Evolutionary conservation across 495 filamentous ascomycete genomes (phyloP).

Genomic region (Trichoderma gamsii): DNA sequence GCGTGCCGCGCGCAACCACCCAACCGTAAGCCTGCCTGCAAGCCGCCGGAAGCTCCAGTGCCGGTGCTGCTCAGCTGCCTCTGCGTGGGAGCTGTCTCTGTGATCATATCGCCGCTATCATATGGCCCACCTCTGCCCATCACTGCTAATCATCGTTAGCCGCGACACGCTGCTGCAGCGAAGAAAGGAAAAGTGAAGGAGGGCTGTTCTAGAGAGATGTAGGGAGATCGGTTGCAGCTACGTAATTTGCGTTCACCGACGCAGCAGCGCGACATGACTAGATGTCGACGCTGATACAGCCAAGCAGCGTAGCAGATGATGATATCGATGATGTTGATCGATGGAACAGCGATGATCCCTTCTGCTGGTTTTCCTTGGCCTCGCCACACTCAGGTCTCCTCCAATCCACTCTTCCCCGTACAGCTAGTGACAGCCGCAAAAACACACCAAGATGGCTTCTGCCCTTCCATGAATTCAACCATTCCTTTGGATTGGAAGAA

Average conservation of each 20-base stretch:
- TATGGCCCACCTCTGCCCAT: not conserved
- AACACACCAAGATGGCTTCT: not conserved
- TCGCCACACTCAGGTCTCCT: not conserved
- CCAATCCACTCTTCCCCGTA: not conserved
- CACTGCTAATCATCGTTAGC: not conserved
- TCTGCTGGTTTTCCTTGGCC: not conserved
- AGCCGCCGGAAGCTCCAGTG: conserved; percentile 9
- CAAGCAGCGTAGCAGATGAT: not conserved
- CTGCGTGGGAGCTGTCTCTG: not conserved
- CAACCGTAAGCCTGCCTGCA: conserved; percentile 5
- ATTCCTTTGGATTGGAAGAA: conserved; percentile 1
- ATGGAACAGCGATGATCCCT: conserved; percentile 2
- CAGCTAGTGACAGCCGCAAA: not conserved
- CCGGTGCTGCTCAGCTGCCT: conserved; percentile 7
- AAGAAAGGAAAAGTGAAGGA: not conserved
- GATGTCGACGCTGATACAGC: not conserved
- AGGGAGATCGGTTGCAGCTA: not conserved
- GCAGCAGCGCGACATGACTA: not conserved
- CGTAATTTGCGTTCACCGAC: conserved; percentile 14
- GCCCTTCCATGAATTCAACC: not conserved
- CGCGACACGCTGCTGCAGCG: not conserved
- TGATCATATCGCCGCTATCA: not conserved
- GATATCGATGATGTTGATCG: not conserved
- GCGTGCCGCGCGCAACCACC: conserved; percentile 1
- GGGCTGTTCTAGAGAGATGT: not conserved